phyloP scores from a whole-genome alignment of 768 basidiomycete genomes.

The Kwoniella shandongensis region DNA sequence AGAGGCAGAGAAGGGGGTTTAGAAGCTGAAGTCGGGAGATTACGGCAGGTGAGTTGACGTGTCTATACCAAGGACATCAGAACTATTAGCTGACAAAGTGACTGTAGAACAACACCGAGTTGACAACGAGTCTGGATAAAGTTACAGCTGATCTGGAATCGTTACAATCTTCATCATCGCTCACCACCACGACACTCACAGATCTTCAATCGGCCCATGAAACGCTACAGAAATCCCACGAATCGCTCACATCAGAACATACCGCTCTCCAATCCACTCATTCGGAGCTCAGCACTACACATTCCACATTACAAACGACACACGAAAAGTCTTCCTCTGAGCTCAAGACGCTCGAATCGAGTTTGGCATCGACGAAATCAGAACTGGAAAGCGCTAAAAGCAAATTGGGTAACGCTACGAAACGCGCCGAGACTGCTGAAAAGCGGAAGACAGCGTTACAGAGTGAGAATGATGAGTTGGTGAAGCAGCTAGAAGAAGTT shows the following conservation, averaged over 20 bases:
- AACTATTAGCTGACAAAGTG: not conserved
- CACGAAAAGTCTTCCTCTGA: slow-evolving; percentile 7
- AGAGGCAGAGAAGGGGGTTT: slow-evolving; percentile 35
- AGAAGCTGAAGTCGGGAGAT: slow-evolving; percentile 42
- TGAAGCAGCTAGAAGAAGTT: slow-evolving; percentile 50
- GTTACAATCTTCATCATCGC: slow-evolving; percentile 6
- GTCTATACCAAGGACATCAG: not conserved
- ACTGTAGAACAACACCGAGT: slow-evolving; percentile 26
- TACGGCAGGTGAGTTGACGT: slow-evolving; percentile 38
- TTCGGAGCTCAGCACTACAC: slow-evolving; percentile 7
- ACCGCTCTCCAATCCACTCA: slow-evolving; percentile 17
- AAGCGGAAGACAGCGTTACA: slow-evolving; percentile 42
- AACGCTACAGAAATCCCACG: slow-evolving; percentile 8
- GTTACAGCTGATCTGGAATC: slow-evolving; percentile 10
- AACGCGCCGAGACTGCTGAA: slow-evolving; percentile 43
- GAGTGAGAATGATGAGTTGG: slow-evolving; percentile 46
- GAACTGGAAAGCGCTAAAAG: slow-evolving; percentile 8
- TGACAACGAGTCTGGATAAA: slow-evolving; percentile 16
- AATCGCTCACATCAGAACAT: slow-evolving; percentile 15
- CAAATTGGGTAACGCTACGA: slow-evolving; percentile 22
- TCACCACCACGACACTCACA: slow-evolving; percentile 1
- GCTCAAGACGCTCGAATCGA: slow-evolving; percentile 5
- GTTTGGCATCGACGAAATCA: slow-evolving; percentile 1
- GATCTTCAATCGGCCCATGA: slow-evolving; percentile 18
- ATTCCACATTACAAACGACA: slow-evolving; percentile 9